A percentile compares a stretch with the other conserved stretches of the same genome.
Conservation (phyloP, 2,329 filamentous ascomycete genomes). For the Delphinella strobiligena region DNA sequence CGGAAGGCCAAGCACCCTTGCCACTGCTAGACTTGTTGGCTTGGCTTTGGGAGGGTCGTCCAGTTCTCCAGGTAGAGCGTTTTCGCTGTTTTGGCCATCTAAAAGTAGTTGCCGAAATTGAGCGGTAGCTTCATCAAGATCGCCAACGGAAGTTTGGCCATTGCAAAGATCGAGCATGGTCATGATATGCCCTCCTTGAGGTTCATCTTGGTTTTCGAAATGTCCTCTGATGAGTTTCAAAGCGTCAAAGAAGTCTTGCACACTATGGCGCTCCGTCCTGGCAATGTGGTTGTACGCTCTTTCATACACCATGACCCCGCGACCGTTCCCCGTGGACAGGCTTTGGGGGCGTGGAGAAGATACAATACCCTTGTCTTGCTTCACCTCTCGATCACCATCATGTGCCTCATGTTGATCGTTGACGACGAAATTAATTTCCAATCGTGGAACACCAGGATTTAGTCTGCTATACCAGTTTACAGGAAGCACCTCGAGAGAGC, state of each 20-base stretch:
- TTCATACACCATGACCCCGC: conserved; percentile 9
- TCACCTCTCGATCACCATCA: conserved; percentile 1
- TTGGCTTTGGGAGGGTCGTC: neutral
- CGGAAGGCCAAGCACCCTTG: conserved; percentile 6
- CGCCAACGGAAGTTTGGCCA: conserved; percentile 9
- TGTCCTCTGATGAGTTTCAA: neutral
- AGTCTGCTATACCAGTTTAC: conserved; percentile 13
- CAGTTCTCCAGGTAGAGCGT: neutral
- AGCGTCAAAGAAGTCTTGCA: conserved; percentile 1
- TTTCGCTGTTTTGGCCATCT: neutral
- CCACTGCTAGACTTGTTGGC: conserved; percentile 2
- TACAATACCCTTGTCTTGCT: neutral
- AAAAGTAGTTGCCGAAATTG: conserved; percentile 8
- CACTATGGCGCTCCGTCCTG: neutral
- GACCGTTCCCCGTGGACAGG: neutral
- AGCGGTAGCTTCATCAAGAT: conserved; percentile 11
- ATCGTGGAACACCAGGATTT: conserved; percentile 6
- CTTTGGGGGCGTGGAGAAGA: neutral
- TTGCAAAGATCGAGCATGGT: conserved; percentile 4
- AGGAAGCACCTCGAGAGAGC: conserved; percentile 1
- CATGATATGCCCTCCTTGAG: neutral
- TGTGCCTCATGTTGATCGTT: neutral
- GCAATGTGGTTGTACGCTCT: conserved; percentile 2
- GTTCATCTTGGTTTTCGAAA: neutral
- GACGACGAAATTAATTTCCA: conserved; percentile 12